phyloP scores from a whole-genome alignment of 192 early-diverging fungal species.

The Chytriomyces sp. region DNA sequence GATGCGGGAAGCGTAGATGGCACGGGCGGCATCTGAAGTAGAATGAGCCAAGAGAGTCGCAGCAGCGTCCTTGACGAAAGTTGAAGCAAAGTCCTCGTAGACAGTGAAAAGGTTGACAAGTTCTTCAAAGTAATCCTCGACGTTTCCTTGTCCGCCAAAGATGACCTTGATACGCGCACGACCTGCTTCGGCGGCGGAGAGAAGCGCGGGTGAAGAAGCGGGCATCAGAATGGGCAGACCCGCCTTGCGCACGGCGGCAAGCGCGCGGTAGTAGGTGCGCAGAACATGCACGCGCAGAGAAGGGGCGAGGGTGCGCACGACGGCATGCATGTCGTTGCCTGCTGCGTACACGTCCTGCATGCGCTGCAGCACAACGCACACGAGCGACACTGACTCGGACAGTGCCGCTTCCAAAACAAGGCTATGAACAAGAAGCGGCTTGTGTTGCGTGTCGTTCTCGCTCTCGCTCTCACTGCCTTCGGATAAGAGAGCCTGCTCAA shows the following conservation, averaged over 20 bases:
- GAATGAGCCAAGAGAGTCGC: constrained; percentile 70
- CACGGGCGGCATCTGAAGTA: constrained; percentile 40
- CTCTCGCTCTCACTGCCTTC: constrained; percentile 58
- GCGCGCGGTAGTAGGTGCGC: constrained; percentile 78
- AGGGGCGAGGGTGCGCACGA: constrained; percentile 55
- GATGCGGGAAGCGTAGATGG: constrained; percentile 50
- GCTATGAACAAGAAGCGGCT: constrained; percentile 22
- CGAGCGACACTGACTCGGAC: constrained; percentile 60
- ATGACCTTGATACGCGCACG: constrained; percentile 76
- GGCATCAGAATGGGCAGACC: background rate
- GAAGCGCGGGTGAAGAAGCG: constrained; percentile 66
- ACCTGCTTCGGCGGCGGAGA: constrained; percentile 66
- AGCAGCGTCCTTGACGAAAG: constrained; percentile 69
- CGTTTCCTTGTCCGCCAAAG: constrained; percentile 96
- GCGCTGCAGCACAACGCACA: constrained; percentile 78
- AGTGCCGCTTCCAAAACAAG: constrained; percentile 39
- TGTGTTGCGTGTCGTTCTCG: background rate
- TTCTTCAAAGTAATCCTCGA: constrained; percentile 94
- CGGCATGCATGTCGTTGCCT: constrained; percentile 84
- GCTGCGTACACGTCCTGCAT: constrained; percentile 75
- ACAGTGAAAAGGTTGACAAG: constrained; percentile 78
- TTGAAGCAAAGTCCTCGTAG: constrained; percentile 76
- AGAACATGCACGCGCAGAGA: constrained; percentile 62
- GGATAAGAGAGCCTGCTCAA: constrained; percentile 52
- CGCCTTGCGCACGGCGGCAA: constrained; percentile 62